Evolutionary conservation across 2,329 filamentous ascomycete species (phyloP), one percentile per base, ranked within the genome.

Genomic region (Aspergillus japonicus): DNA sequence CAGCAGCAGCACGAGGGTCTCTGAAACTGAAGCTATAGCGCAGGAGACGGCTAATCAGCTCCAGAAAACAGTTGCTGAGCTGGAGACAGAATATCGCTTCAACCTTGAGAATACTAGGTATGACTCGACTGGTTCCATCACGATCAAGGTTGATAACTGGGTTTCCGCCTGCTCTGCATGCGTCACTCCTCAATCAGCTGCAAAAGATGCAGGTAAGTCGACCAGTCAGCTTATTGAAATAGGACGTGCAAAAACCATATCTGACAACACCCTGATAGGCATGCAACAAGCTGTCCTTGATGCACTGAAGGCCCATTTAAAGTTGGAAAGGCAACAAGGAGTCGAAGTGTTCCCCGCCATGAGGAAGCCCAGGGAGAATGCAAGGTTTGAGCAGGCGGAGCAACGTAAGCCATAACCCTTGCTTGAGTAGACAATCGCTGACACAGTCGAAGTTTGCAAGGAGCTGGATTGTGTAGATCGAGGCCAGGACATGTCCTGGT

Each of bases 301-400:
- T 19, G 59, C 53, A 0, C 48, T 73, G 0, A 60, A 68, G 53
- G 61, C 63, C 12, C 71, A 73, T 48, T 16, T 54, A 16, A 71
- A 64, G 44, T 39, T 69, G 16, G 71, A 73, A 47, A 69, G 62
- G 48, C 54, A 54, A 1, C 51, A 50, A 47, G 66, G 69, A 2
- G 35, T 24, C 19, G 64, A 62, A 31, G 60, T 73, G 26, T 60
- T 63, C 26, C 70, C 71, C 2, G 70, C 71, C 0, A 69, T 61
- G 62, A 66, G 66, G 50, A 62, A 70, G 16, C 66, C 69, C 1
- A 61, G 67, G 19, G 61, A 59, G 7, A 73, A 70, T 29, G 54
- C 59, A 5, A 63, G 61, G 11, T 73, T 71, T 49, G 64, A 69
- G 21, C 66, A 68, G 23, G 71, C 71, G 8, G 70, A 73, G 11